Base-by-base conservation (phyloP, 257 asterid species). In the Coffea eugenioides region DNA sequence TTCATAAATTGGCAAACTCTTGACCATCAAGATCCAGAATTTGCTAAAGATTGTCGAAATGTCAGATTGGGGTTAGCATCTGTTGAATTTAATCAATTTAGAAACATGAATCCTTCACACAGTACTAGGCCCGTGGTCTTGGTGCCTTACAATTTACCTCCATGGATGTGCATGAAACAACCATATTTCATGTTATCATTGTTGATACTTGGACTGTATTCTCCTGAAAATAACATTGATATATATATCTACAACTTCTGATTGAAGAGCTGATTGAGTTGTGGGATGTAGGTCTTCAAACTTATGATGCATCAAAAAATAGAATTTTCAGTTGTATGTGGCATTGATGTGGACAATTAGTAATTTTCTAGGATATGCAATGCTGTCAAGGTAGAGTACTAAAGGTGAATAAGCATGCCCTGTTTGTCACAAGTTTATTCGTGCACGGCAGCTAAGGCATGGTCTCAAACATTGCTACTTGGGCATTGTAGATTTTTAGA, bases 361-460 rank as follows among this genome's bases (percentile, higher is more conserved):
- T 20, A 34, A 52, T 8, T 52, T 52, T 15, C 59, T 15, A 8
- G 18, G 67, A 16, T 61, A 61, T 61, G 67, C n/a, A 6, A 61
- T 12, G 18, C 21, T 16, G 27, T 61, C 67, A 16, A n/a, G 52
- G 4, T 70, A 54, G 74, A 70, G 11, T 21, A 70, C 74, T 6
- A 70, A 70, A 61, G 67, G 67, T 16, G 67, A 61, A 61, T 61
- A 12, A 5, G 67, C n/a, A 61, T 61, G 67, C n/a, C 52, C 74
- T 5, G 54, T 39, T 39, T 70, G 74, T 70, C 74, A 70, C 52
- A 70, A 70, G 20, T 6, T 5, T 20, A 70, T 34, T 12, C 18
- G 0, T 5, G 41, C 74, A 36, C 11, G 8, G 6, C 21, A n/a
- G 74, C 21, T 70, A n/a, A 39, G 21, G 20, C 15, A 43, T 43